Evolutionary conservation across 2,329 filamentous ascomycete genomes (phyloP).

Genomic region (Teratosphaeria zuluensis): DNA sequence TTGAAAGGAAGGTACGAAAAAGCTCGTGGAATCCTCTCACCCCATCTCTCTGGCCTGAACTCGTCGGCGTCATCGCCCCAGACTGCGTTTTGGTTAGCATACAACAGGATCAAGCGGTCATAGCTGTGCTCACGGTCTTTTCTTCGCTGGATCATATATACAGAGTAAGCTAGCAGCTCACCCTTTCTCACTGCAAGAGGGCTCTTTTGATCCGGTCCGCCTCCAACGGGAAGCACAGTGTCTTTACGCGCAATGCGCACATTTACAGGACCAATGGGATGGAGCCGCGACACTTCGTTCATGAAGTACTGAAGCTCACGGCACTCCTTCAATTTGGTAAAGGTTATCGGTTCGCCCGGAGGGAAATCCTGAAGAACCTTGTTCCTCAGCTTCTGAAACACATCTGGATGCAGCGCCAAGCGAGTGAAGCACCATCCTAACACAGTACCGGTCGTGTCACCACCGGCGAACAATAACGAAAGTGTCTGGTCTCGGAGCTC

Average conservation of each 20-base stretch:
- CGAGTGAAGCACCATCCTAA: constrained; percentile 38
- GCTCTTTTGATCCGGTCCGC: constrained; percentile 38
- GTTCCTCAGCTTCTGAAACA: constrained; percentile 21
- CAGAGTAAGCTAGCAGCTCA: constrained; percentile 33
- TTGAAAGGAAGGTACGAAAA: constrained; percentile 8
- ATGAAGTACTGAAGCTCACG: constrained; percentile 47
- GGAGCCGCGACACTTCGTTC: constrained; percentile 50
- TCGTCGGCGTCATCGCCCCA: constrained; percentile 41
- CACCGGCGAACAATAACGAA: constrained; percentile 45
- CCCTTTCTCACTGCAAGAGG: constrained; percentile 44
- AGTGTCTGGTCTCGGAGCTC: constrained; percentile 22
- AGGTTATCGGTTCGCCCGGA: constrained; percentile 31
- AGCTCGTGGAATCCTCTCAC: constrained; percentile 6
- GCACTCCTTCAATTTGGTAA: constrained; percentile 18
- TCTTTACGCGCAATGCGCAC: constrained; percentile 40
- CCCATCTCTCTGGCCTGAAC: constrained; percentile 42
- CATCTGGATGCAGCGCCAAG: constrained; percentile 21
- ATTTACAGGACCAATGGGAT: constrained; percentile 48
- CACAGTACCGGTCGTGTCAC: constrained; percentile 48
- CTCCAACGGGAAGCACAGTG: constrained; percentile 42
- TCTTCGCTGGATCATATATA: constrained; percentile 43
- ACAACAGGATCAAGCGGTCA: neutral
- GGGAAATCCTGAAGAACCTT: constrained; percentile 15
- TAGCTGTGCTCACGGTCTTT: constrained; percentile 22
- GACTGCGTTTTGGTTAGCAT: constrained; percentile 9